A percentile compares a stretch with the other conserved stretches of the same genome.
phyloP scores from a whole-genome alignment of 2,329 filamentous ascomycete species.

The Lachnum nothofagi region DNA sequence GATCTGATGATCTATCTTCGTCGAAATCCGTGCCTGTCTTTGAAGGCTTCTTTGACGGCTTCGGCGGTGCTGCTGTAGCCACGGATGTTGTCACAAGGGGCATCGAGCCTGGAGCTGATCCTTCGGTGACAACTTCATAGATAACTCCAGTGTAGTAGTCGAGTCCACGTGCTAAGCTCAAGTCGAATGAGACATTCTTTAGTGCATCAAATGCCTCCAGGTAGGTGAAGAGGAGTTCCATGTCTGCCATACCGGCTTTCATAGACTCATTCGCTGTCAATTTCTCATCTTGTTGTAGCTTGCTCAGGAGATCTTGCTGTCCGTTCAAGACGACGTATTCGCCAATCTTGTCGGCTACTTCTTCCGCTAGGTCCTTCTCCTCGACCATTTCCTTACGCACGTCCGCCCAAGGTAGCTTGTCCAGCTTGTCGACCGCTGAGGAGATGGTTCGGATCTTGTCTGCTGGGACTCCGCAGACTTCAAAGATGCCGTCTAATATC shows the following conservation, averaged over 20 bases:
- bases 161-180: constrained; percentile 83
- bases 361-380: constrained; percentile 74
- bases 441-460: constrained; percentile 87
- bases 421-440: constrained; percentile 90
- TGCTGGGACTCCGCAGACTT: constrained; percentile 80
- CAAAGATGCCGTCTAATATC: constrained; percentile 87
- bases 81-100: constrained; percentile 34
- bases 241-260: constrained; percentile 74
- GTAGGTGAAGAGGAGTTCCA: constrained; percentile 76
- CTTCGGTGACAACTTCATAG: constrained; percentile 74
- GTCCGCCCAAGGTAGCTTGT: constrained; percentile 86
- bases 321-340: constrained; percentile 77
- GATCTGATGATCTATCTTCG: constrained; percentile 69
- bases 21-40: constrained; percentile 48
- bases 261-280: constrained; percentile 68
- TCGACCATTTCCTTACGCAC: constrained; percentile 91
- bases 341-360: constrained; percentile 81
- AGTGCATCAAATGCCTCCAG: constrained; percentile 71
- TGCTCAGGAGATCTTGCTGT: constrained; percentile 65
- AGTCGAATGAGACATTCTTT: constrained; percentile 77
- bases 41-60: constrained; percentile 36
- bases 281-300: constrained; percentile 61
- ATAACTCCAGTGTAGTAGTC: constrained; percentile 80
- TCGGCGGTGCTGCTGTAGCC: constrained; percentile 36
- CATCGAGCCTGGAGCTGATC: constrained; percentile 54